phyloP scores from a whole-genome alignment of 2,329 filamentous ascomycete species.

The Fusarium floridanum region DNA sequence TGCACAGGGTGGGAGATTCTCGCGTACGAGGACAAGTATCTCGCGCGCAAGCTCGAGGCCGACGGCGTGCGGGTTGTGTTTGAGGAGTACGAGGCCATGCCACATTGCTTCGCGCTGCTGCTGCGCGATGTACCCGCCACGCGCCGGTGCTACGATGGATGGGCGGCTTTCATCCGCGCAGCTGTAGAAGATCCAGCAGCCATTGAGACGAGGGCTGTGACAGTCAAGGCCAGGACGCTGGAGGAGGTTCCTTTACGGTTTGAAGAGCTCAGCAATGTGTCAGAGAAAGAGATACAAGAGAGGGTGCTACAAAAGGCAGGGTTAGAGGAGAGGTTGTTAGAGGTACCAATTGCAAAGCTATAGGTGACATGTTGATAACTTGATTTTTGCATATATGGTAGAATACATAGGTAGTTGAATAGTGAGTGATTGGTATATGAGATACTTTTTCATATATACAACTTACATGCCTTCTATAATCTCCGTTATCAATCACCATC shows the following conservation, averaged over 20 bases:
- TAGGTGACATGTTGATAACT: constrained; percentile 28
- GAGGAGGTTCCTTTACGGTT: constrained; percentile 62
- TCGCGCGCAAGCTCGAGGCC: constrained; percentile 67
- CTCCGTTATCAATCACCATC: neutral
- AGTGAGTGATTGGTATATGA: neutral
- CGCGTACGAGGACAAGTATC: constrained; percentile 73
- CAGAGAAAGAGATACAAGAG: constrained; percentile 57
- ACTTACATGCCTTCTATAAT: neutral
- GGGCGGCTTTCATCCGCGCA: constrained; percentile 67
- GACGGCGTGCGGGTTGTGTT: constrained; percentile 74
- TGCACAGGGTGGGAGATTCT: constrained; percentile 79
- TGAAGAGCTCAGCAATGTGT: constrained; percentile 57
- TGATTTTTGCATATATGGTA: constrained; percentile 28
- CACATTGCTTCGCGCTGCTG: constrained; percentile 77
- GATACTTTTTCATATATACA: neutral
- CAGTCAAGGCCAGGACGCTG: constrained; percentile 64
- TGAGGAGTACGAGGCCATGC: constrained; percentile 84
- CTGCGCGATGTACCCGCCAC: constrained; percentile 61
- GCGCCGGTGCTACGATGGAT: constrained; percentile 65
- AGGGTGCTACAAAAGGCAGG: constrained; percentile 51
- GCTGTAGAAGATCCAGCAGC: constrained; percentile 52
- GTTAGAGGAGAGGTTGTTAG: constrained; percentile 17
- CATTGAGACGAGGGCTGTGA: constrained; percentile 58
- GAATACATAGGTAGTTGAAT: neutral
- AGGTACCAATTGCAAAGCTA: constrained; percentile 47